phyloP scores from a whole-genome alignment of 2,329 filamentous ascomycete genomes.

The Cylindrodendrum hubeiense region DNA sequence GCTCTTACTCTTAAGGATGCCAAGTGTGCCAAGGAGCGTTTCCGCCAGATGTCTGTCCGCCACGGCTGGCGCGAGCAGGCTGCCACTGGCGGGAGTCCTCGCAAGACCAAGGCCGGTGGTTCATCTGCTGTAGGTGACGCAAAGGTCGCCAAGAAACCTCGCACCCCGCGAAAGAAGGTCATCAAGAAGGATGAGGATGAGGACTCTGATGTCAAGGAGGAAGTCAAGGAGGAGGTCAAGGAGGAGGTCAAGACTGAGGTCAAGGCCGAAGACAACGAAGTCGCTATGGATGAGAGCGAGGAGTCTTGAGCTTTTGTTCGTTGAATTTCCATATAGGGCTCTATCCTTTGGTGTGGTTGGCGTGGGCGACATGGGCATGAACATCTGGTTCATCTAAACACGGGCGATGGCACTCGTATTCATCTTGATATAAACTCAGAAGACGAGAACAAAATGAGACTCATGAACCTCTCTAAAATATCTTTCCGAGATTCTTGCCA shows the following conservation, averaged over 20 bases:
- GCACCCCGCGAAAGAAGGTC: constrained; percentile 47
- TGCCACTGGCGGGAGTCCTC: constrained; percentile 35
- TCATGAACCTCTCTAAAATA: neutral
- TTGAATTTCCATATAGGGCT: neutral
- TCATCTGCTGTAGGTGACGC: constrained; percentile 32
- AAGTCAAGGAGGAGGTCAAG: constrained; percentile 25
- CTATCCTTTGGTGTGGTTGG: neutral
- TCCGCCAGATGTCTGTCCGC: constrained; percentile 55
- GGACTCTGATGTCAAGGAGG: constrained; percentile 38
- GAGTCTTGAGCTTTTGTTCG: constrained; percentile 1
- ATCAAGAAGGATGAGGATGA: constrained; percentile 42
- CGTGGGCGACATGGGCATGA: neutral
- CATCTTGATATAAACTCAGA: neutral
- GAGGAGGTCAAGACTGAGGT: constrained; percentile 19
- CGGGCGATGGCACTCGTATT: neutral
- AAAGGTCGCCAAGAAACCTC: constrained; percentile 50
- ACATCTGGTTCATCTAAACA: neutral
- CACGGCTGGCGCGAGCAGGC: constrained; percentile 53
- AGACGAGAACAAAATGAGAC: neutral
- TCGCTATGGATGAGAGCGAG: neutral
- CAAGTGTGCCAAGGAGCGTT: constrained; percentile 57
- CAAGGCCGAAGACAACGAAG: constrained; percentile 18
- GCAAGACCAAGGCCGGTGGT: constrained; percentile 43
- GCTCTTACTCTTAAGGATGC: constrained; percentile 54
- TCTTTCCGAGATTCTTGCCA: neutral